Evolutionary conservation across 2,329 filamentous ascomycete genomes (phyloP), one percentile per base, ranked within the genome.

Genomic region (Aurifilum marmelostoma): DNA sequence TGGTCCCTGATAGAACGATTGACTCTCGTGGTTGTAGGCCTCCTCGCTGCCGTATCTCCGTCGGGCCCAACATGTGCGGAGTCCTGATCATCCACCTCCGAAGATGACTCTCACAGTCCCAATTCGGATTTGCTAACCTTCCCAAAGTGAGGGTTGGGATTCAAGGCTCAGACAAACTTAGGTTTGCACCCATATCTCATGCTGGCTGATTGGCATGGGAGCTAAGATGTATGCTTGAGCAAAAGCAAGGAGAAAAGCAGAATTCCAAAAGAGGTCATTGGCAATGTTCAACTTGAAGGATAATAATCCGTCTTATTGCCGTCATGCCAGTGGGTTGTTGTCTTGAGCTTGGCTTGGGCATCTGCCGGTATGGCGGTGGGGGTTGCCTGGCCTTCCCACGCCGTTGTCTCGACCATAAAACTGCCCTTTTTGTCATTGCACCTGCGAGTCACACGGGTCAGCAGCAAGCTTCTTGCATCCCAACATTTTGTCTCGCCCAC

Each of bases 321-420:
- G 37, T 78, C 75, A 47, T 76, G 74, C 76, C 78, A 79, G 67
- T 74, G 77, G 11, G 78, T 76, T 27, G 79, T 76, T 71, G 29
- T 72, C 34, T 52, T 69, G 66, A 76, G 75, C 60, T 73, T 74
- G 59, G 62, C 67, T 64, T 41, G 70, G 66, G 69, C 66, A 69
- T 63, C 72, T 72, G 67, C 63, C 62, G 69, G 73, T 73, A 69
- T 75, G 76, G 70, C 77, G 29, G 69, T 68, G 27, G 69, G 66
- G 37, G 67, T 71, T 32, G 18, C 16, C 43, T 66, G 56, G 18
- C 73, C 82, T 78, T 90, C 88, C 88, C 88, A 90, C 58, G 83
- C 82, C 16, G 88, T 90, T 32, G 88, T 91, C 79, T 91, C 88
- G 58, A 89, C 85, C 76, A 81, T 84, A 73, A 90, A 91, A 9